Evolutionary conservation across 1,284 basidiomycete genomes (phyloP), one percentile per base, ranked within the genome.

Genomic region (Puccinia triticina): DNA sequence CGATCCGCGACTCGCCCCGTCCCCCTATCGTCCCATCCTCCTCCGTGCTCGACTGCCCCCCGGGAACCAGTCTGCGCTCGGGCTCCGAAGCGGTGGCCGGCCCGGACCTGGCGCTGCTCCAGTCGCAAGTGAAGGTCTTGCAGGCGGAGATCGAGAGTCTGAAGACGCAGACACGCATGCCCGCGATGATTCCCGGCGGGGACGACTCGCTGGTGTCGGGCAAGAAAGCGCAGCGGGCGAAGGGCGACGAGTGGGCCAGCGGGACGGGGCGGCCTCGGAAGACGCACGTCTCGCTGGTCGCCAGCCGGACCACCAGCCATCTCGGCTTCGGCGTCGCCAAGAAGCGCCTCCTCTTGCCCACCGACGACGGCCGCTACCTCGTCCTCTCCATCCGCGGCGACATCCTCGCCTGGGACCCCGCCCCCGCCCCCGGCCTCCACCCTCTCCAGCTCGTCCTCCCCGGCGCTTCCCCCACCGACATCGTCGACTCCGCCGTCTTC

Each of bases 401-500:
- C 50, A 57, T 82, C 29, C 34, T 82, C 26, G 55, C 59, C 34
- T 82, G 80, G 78, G 69, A 81, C 26, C 50, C 55, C 10, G 66
- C 5, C 26, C 48, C 16, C 55, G 66, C 5, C 26, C 48, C 16
- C 55, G 16, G 55, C 26, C 26, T 4, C 46, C 55, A 53, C 21
- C 73, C 43, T 12, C 55, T 82, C 29, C 37, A 75, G 57, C 72
- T 82, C 18, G 29, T 75, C n/a, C 43, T 23, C 10, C n/a, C 71
- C 23, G 80, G 80, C 14, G 46, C 80, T n/a, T 75, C 71, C 23
- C 57, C 80, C 0, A 75, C 72, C 21, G 80, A 82, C 18, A 75
- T 82, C 40, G 72, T 82, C 32, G 80, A 82, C 34, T 73, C 80
- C n/a, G 80, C 80, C 34, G 48, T 59, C 34, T 82, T 48, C 46